Percentiles rank a stretch among this genome's conserved stretches.
These are phyloP conservation scores for Chalciporus pseudorubinellus DNA, from an alignment of 768 basidiomycete species.

Conservation along the genomic window DNA sequence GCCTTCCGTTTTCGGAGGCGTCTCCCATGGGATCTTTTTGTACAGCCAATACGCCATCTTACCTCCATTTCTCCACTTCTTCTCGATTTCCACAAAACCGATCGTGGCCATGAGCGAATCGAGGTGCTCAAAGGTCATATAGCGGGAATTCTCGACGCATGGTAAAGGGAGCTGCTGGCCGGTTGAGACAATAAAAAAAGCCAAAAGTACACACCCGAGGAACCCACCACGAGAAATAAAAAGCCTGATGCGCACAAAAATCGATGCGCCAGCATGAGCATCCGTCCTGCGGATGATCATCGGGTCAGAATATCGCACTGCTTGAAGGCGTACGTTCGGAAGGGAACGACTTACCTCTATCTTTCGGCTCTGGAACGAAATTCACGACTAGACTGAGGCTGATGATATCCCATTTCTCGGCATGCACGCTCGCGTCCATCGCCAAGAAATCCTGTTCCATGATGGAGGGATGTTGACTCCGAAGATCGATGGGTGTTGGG, in stretches of 20 bases:
- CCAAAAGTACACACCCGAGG: neutral
- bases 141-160: slow-evolving; percentile 84
- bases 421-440: slow-evolving; percentile 50
- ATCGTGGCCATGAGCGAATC: slow-evolving; percentile 53
- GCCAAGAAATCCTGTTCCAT: slow-evolving; percentile 82
- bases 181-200: slow-evolving; percentile 10
- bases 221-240: slow-evolving; percentile 69
- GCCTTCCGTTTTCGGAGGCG: slow-evolving; percentile 5
- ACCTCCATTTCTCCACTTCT: slow-evolving; percentile 63
- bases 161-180: slow-evolving; percentile 72
- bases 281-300: slow-evolving; percentile 50
- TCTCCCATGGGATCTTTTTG: slow-evolving; percentile 36
- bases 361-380: slow-evolving; percentile 72
- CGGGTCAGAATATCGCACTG: too few relatives aligned
- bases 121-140: slow-evolving; percentile 62
- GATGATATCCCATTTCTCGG: slow-evolving; percentile 68
- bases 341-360: slow-evolving; percentile 56
- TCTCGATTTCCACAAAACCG: slow-evolving; percentile 61
- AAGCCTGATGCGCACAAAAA: slow-evolving; percentile 56
- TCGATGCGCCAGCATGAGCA: slow-evolving; percentile 60
- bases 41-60: slow-evolving; percentile 91
- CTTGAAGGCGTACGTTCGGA: neutral
- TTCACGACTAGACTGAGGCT: slow-evolving; percentile 89
- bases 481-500: slow-evolving; percentile 75
- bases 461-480: slow-evolving; percentile 78